These are phyloP conservation scores for Verticillium nubilum DNA, from an alignment of 2,329 filamentous ascomycete genomes.

Conservation along the genomic window DNA sequence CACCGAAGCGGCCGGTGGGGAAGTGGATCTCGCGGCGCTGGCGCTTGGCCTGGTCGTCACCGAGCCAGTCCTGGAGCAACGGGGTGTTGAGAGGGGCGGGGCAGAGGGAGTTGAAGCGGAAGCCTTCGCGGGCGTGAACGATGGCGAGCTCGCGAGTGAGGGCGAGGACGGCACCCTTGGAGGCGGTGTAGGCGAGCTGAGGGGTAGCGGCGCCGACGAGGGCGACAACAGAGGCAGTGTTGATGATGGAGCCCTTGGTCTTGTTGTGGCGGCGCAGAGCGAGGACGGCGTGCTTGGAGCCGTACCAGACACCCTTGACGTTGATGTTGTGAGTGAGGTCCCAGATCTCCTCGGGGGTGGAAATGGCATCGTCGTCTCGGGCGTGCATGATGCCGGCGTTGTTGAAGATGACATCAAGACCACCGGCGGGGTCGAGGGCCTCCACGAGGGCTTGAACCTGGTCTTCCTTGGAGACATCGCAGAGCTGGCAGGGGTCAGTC, in stretches of 20 bases:
- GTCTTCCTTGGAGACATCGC: constrained; percentile 81
- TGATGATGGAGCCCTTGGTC: constrained; percentile 77
- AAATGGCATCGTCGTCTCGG: constrained; percentile 71
- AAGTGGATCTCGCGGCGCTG: constrained; percentile 83
- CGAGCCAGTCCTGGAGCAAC: constrained; percentile 87
- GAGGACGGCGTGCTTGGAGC: constrained; percentile 84
- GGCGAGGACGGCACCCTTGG: constrained; percentile 87
- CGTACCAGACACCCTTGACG: constrained; percentile 97
- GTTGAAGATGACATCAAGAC: constrained; percentile 91
- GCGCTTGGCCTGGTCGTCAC: constrained; percentile 78
- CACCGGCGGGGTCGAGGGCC: constrained; percentile 75
- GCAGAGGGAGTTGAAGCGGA: constrained; percentile 85
- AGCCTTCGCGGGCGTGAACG: constrained; percentile 83
- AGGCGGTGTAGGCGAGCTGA: constrained; percentile 88
- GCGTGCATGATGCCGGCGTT: constrained; percentile 97
- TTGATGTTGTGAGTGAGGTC: constrained; percentile 91
- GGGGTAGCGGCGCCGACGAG: constrained; percentile 82
- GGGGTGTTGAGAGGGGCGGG: constrained; percentile 90
- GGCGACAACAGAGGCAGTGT: constrained; percentile 85
- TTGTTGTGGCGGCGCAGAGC: constrained; percentile 77
- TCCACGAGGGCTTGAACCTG: constrained; percentile 73
- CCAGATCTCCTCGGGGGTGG: constrained; percentile 88
- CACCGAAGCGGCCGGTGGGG: constrained; percentile 80
- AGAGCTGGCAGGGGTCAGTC: constrained; percentile 14
- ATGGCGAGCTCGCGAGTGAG: constrained; percentile 88